These are phyloP conservation scores for Chrysosporium keratinophilum DNA, from an alignment of 2,329 filamentous ascomycete species.

Conservation along the genomic window DNA sequence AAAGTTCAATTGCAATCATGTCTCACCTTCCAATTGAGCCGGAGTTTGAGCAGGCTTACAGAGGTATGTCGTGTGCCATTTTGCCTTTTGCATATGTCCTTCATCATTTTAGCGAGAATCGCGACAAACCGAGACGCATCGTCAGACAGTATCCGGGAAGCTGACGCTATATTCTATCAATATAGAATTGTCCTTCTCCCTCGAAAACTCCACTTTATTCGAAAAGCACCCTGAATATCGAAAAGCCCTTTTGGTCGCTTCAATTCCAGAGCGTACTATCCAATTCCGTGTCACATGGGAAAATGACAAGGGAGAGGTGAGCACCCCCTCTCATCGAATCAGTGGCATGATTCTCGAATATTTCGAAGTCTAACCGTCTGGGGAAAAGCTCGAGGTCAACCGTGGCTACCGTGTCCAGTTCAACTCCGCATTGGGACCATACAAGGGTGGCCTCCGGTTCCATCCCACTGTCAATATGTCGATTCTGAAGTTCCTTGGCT, in stretches of 20 bases:
- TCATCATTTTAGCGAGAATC: no score
- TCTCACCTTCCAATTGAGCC: slow-evolving; percentile 79
- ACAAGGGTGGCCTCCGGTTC: slow-evolving; percentile 94
- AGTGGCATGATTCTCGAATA: background rate
- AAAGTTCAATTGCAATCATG: slow-evolving; percentile 42
- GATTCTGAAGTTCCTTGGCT: slow-evolving; percentile 90
- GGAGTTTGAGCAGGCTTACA: slow-evolving; percentile 98
- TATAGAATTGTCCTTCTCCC: slow-evolving; percentile 82
- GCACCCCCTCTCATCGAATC: slow-evolving; percentile 10
- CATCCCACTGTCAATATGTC: slow-evolving; percentile 65
- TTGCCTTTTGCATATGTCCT: background rate
- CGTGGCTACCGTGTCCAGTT: slow-evolving; percentile 94
- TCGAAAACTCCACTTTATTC: slow-evolving; percentile 90
- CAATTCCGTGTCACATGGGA: slow-evolving; percentile 98
- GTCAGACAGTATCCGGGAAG: background rate
- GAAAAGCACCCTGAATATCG: slow-evolving; percentile 88
- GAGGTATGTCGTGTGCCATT: slow-evolving; percentile 49
- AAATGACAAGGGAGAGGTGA: slow-evolving; percentile 64
- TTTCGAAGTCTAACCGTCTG: slow-evolving; percentile 11
- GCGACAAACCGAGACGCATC: background rate
- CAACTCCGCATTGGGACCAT: slow-evolving; percentile 93
- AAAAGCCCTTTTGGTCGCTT: slow-evolving; percentile 75
- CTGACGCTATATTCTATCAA: background rate
- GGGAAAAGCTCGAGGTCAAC: slow-evolving; percentile 67
- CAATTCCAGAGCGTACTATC: slow-evolving; percentile 88